phyloP scores from a whole-genome alignment of 257 asterid species.

The Asclepias syriaca region DNA sequence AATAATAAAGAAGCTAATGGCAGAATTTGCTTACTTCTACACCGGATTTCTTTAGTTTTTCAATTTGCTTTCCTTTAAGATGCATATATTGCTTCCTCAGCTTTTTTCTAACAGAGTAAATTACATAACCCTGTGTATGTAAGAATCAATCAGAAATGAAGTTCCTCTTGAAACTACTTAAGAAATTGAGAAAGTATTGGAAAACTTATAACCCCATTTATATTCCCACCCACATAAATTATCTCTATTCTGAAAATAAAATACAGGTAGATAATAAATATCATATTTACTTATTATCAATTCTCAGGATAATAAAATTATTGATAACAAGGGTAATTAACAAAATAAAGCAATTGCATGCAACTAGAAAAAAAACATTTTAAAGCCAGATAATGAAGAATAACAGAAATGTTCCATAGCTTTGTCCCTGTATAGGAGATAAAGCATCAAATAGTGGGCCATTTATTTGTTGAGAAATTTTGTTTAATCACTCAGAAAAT shows the following conservation, averaged over 20 bases:
- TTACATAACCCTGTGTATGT: conserved; percentile 73
- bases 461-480: background rate
- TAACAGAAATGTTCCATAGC: background rate
- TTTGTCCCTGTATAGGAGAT: background rate
- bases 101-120: conserved; percentile 86
- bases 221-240: background rate
- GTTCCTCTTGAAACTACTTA: background rate
- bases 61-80: conserved; percentile 84
- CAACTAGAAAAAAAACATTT: background rate
- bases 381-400: background rate
- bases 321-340: background rate
- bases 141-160: background rate
- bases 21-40: conserved; percentile 50
- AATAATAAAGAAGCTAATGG: background rate
- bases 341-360: background rate
- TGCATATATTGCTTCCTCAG: conserved; percentile 82
- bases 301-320: background rate
- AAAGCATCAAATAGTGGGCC: background rate
- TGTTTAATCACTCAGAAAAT: background rate
- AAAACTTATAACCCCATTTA: background rate
- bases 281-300: background rate
- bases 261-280: background rate
- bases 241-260: background rate
- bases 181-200: background rate
- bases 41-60: conserved; percentile 93